Evolutionary conservation across 371 early-diverging fungal genomes (phyloP).

Genomic region (Mucor circinelloides): DNA sequence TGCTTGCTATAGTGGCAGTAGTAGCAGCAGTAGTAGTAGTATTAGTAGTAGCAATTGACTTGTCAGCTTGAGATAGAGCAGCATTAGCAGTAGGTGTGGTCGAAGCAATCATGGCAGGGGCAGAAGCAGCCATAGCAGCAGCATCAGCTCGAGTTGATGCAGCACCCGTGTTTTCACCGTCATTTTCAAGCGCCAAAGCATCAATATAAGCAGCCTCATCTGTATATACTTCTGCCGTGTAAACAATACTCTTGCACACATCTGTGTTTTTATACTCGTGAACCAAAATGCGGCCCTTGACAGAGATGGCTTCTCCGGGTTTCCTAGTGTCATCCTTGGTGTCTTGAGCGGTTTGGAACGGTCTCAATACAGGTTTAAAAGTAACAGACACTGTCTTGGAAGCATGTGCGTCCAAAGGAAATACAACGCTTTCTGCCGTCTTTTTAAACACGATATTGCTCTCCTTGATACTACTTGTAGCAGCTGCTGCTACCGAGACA

Average conservation of each 20-base stretch:
- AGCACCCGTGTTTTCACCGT: conserved; percentile 6
- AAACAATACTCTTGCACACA: conserved; percentile 75
- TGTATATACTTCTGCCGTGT: conserved; percentile 53
- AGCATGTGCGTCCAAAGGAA: conserved; percentile 74
- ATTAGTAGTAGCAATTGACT: not conserved
- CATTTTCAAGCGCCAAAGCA: conserved; percentile 32
- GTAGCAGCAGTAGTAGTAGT: not conserved
- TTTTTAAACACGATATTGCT: conserved; percentile 55
- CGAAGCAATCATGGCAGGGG: too few species aligned
- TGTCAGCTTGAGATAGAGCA: not conserved
- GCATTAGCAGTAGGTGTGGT: not conserved
- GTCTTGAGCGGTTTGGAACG: conserved; percentile 25
- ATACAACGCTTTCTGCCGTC: conserved; percentile 74
- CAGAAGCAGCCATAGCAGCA: not conserved
- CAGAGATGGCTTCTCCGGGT: conserved; percentile 4
- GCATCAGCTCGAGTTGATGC: not conserved
- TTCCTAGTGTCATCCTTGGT: not conserved
- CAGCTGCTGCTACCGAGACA: not conserved
- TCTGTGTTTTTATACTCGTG: conserved; percentile 94
- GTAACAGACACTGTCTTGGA: conserved; percentile 69
- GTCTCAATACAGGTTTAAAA: conserved; percentile 52
- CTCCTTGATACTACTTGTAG: conserved; percentile 27
- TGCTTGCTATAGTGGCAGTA: not conserved
- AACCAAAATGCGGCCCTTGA: conserved; percentile 69
- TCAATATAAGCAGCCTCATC: conserved; percentile 42